Base-by-base conservation (phyloP, 108 stramenopile species). In the Stephanodiscus minutulus region DNA sequence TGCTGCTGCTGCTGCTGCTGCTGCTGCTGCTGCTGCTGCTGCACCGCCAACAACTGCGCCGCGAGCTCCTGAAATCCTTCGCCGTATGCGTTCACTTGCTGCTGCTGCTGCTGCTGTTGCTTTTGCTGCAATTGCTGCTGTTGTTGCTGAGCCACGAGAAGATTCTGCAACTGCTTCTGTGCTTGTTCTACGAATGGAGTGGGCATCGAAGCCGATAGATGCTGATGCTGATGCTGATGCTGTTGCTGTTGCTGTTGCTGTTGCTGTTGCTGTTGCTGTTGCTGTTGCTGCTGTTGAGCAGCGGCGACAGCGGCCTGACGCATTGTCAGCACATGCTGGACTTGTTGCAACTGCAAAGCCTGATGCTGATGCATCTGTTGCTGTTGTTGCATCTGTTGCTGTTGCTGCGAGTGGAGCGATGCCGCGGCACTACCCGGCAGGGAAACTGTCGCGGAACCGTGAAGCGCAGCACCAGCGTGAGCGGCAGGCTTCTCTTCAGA, bases 381-480 rank as follows among this genome's bases (percentile, higher is more conserved):
- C 66, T 48, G 56, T 24, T 72, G 76, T 63, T 79, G 82, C 1
- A 13, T 58, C 65, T 58, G 77, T 64, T 76, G 68, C 66, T 48
- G 70, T 61, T 75, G 82, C 11, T 77, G 82, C 5, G 72, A 58
- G 31, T 72, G 57, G 41, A 46, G 27, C 43, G 75, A 64, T 37
- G 28, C 44, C 18, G 61, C 18, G 35, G 56, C 57, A 24, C 37
- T 64, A 18, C 61, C 57, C 58, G 25, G 54, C 17, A 52, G 50
- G 33, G 28, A 17, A 33, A 5, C 37, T 18, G 36, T 28, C 21
- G 33, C 41, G n/a, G 22, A 64, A 70, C 56, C 25, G 70, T 53
- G 48, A 39, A 28, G 31, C 55, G 36, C 35, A 11, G 18, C 10
- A 20, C 49, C 35, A 0, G 58, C 66, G 15, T 54, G 35, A 43